These are phyloP conservation scores for Aciculoconidium aculeatum DNA, from an alignment of 805 yeast genomes.

Conservation along the genomic window DNA sequence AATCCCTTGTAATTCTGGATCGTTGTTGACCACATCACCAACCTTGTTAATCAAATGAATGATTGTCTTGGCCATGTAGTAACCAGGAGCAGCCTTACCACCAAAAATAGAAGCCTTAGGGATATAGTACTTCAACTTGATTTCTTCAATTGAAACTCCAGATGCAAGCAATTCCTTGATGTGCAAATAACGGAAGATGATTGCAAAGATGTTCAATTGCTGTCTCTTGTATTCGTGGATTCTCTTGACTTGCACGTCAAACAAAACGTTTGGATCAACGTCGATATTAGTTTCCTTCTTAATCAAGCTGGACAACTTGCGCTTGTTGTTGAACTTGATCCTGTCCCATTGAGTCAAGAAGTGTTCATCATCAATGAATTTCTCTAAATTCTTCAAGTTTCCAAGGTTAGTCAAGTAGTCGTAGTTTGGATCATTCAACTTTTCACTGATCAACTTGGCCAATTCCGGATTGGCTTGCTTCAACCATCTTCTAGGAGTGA, in stretches of 20 bases:
- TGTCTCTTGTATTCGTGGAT: conserved; percentile 96
- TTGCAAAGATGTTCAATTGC: conserved; percentile 87
- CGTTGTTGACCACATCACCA: conserved; percentile 73
- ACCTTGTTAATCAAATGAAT: conserved; percentile 82
- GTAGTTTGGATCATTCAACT: conserved; percentile 59
- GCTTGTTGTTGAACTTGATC: conserved; percentile 67
- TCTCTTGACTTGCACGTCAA: conserved; percentile 90
- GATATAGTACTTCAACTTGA: conserved; percentile 56
- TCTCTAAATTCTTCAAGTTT: conserved; percentile 58
- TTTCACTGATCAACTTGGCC: conserved; percentile 65
- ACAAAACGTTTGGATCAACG: conserved; percentile 68
- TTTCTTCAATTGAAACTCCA: conserved; percentile 33
- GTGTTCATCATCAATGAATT: conserved; percentile 58
- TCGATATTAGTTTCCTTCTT: conserved; percentile 58
- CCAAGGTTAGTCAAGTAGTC: conserved; percentile 65
- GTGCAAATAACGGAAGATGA: conserved; percentile 72
- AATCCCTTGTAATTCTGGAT: conserved; percentile 64
- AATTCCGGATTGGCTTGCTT: conserved; percentile 86
- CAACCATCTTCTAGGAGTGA: conserved; percentile 95
- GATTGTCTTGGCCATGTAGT: conserved; percentile 88
- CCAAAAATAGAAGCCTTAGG: conserved; percentile 83
- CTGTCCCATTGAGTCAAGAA: conserved; percentile 68
- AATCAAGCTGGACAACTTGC: conserved; percentile 58
- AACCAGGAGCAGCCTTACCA: conserved; percentile 98
- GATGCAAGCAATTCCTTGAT: conserved; percentile 63